A percentile compares a stretch with the other conserved stretches of the same genome.
phyloP scores from a whole-genome alignment of 805 yeast genomes.

The Wickerhamomyces sydowiorum region DNA sequence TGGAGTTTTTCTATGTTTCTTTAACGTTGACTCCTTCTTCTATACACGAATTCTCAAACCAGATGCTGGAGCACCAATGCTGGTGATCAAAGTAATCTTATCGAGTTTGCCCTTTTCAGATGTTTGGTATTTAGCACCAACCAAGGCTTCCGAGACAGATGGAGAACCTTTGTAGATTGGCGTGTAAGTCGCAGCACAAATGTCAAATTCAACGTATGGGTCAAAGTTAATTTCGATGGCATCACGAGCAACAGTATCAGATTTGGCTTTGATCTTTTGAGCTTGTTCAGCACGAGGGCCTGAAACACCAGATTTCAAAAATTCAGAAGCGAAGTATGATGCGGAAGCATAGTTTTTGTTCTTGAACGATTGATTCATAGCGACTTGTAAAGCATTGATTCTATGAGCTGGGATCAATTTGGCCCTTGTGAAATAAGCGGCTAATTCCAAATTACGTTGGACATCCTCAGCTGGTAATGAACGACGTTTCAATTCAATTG shows the following conservation, averaged over 20 bases:
- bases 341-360: conserved; percentile 86
- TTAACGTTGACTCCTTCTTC: too few relatives aligned
- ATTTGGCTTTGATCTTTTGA: conserved; percentile 67
- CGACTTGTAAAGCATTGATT: conserved; percentile 86
- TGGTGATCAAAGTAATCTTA: conserved; percentile 66
- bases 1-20: too few relatives aligned
- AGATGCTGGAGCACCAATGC: conserved; percentile 87
- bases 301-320: conserved; percentile 57
- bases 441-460: conserved; percentile 87
- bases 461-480: conserved; percentile 61
- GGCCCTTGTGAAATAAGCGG: conserved; percentile 90
- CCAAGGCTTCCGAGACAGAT: conserved; percentile 68
- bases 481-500: conserved; percentile 89
- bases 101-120: conserved; percentile 77
- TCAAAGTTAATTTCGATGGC: conserved; percentile 89
- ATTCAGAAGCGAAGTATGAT: conserved; percentile 82
- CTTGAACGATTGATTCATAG: conserved; percentile 89
- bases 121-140: conserved; percentile 82
- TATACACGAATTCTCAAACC: conserved; percentile 59
- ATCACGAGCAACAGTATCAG: conserved; percentile 79
- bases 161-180: conserved; percentile 83
- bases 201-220: conserved; percentile 83
- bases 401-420: conserved; percentile 79
- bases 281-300: conserved; percentile 91
- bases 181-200: conserved; percentile 81